A percentile compares a stretch with the other conserved stretches of the same genome.
phyloP scores from a whole-genome alignment of 2,329 filamentous ascomycete genomes.

The Aspergillus sclerotialis region DNA sequence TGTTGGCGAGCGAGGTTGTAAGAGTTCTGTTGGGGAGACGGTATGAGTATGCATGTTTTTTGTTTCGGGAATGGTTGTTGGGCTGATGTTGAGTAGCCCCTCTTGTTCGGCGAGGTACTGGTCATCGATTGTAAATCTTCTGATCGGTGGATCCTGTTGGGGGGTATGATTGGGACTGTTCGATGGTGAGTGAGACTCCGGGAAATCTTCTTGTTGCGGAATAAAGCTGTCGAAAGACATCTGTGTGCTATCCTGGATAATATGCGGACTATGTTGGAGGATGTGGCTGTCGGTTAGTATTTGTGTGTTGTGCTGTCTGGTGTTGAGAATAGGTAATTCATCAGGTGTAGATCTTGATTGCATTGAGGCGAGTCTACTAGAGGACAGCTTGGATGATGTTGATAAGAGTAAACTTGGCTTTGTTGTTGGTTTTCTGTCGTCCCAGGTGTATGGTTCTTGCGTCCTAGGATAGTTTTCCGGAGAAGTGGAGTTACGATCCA shows the following conservation, averaged over 20 bases:
- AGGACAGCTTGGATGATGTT: not conserved
- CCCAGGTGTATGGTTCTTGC: conserved; percentile 1
- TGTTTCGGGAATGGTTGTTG: not conserved
- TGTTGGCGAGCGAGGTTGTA: not conserved
- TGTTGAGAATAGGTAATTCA: not conserved
- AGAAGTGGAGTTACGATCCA: conserved; percentile 15
- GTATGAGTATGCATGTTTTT: not conserved
- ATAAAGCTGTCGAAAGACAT: not conserved
- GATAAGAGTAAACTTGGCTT: not conserved
- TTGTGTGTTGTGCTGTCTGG: no score
- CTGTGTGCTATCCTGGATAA: not conserved
- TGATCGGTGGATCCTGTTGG: conserved; percentile 1
- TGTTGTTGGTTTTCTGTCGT: not conserved
- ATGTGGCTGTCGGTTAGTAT: no score
- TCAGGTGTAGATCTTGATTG: not conserved
- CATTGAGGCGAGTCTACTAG: not conserved
- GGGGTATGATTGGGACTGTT: not conserved
- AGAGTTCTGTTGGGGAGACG: not conserved
- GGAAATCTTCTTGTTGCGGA: not conserved
- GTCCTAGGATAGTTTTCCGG: conserved; percentile 1
- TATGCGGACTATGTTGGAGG: no score
- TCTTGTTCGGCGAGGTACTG: conserved; percentile 17
- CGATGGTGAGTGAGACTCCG: not conserved
- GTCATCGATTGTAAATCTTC: conserved; percentile 20
- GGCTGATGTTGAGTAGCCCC: conserved; percentile 1